A percentile compares a stretch with the other conserved stretches of the same genome.
These are phyloP conservation scores for Scenedesmus sp. DNA, from an alignment of 163 green algal genomes.

Conservation along the genomic window DNA sequence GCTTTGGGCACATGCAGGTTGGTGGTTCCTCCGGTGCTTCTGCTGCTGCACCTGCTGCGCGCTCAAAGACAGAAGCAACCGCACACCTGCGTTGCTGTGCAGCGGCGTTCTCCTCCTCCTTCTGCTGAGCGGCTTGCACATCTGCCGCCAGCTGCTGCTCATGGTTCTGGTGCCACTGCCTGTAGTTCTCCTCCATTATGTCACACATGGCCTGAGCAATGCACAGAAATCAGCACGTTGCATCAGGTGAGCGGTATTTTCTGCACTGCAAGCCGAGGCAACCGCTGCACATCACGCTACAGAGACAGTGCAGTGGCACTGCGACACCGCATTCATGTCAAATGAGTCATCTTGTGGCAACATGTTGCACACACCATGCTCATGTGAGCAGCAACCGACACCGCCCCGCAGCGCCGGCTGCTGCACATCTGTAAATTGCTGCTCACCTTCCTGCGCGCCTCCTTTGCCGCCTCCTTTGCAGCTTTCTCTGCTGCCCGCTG, in stretches of 20 bases:
- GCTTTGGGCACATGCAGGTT: not conserved
- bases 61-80: not conserved
- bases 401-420: not conserved
- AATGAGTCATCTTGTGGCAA: too few relatives aligned
- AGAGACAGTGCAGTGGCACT: not conserved
- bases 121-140: conserved; percentile 56
- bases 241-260: not conserved
- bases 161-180: conserved; percentile 50
- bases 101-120: conserved; percentile 53
- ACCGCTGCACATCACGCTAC: not conserved
- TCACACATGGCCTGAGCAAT: conserved; percentile 42
- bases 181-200: conserved; percentile 56
- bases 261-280: too few relatives aligned
- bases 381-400: not conserved
- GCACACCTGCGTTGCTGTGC: conserved; percentile 37
- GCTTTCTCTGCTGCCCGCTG: conserved; percentile 44
- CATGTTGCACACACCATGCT: not conserved
- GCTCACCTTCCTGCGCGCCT: conserved; percentile 44
- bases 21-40: not conserved
- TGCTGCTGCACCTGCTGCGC: not conserved
- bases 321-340: not conserved
- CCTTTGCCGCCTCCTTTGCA: conserved; percentile 48
- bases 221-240: not conserved
- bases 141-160: conserved; percentile 54
- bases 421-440: not conserved